Evolutionary conservation across 2,329 filamentous ascomycete species (phyloP), one percentile per base, ranked within the genome.

Genomic region (Alternaria panax): DNA sequence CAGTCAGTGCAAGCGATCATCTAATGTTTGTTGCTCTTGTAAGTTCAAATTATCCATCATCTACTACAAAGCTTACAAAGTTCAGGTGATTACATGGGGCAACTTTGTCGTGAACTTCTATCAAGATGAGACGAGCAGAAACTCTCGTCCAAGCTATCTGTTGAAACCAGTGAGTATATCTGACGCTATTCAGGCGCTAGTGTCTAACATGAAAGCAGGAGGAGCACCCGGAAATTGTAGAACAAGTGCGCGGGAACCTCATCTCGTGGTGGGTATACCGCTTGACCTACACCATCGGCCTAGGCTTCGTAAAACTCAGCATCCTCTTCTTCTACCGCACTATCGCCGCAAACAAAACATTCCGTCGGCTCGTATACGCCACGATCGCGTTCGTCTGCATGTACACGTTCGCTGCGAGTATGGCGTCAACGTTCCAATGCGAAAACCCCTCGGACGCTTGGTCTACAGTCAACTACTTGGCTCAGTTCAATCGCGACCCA

Each of bases 191-290:
- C 18, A 7, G 18, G 38, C 28, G 2, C 9, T 3, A 27, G 3
- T 2, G 3, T 24, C 64, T 74, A 51, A 74, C 47, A 11, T 27
- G 1, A 7, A 1, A 5, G 5, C 34, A 77, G 74, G 75, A 71
- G 24, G 76, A 76, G 55, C 63, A 69, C 18, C 70, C 70, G 2
- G 38, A 65, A 27, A 68, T 74, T 16, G 65, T 66, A 41, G 34
- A 27, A 8, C 61, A 67, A 25, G 59, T 77, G 18, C 67, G 59
- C 32, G 72, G 72, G 18, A 68, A 69, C 5, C 68, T 77, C 40
- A 58, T 77, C 12, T 71, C 72, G 18, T 77, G 75, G 75, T 77
- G 68, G 63, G 58, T 72, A 50, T 77, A 77, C 60, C 75, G 75
- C 48, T 70, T 74, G 46, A 64, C 54, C 34, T 75, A 76, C 53